Percentiles rank a stretch among this genome's conserved stretches.
phyloP scores from a whole-genome alignment of 352 stramenopile species.

The Pythium vanterpoolii region DNA sequence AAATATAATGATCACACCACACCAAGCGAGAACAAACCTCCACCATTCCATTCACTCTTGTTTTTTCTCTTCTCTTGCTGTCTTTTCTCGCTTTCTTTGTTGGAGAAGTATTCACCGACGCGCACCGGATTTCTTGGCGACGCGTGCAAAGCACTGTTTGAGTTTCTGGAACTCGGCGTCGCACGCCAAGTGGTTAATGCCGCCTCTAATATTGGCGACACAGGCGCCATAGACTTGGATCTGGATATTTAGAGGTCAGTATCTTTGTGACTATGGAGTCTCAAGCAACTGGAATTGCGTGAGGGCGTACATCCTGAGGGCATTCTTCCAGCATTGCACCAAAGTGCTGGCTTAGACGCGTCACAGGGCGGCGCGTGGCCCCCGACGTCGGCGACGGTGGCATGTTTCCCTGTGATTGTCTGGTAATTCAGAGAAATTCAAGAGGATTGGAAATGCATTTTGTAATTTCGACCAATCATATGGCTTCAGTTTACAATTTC shows the following conservation, averaged over 20 bases:
- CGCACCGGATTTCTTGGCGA: constrained; percentile 27
- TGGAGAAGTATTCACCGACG: constrained; percentile 4
- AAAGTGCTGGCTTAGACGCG: constrained; percentile 70
- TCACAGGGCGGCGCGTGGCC: constrained; percentile 17
- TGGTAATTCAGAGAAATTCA: neutral
- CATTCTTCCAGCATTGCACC: constrained; percentile 65
- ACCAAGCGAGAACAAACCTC: neutral
- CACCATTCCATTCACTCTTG: neutral
- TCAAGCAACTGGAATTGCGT: neutral
- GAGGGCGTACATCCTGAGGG: constrained; percentile 46
- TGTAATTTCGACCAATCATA: constrained; percentile 11
- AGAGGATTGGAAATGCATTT: neutral
- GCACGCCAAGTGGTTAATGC: constrained; percentile 47
- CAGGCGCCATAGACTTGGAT: constrained; percentile 81
- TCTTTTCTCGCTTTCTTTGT: neutral
- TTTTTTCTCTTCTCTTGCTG: neutral
- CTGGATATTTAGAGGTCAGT: constrained; percentile 20
- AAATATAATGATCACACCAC: too few relatives aligned
- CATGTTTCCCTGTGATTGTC: constrained; percentile 1
- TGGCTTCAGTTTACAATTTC: neutral
- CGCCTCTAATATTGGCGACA: constrained; percentile 58
- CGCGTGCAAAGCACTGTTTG: constrained; percentile 58
- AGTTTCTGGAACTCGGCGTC: constrained; percentile 76
- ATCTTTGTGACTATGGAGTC: constrained; percentile 1
- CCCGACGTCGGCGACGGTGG: constrained; percentile 1